Conservation (phyloP, 2,329 filamentous ascomycete species). For the Penicillium glabrum region DNA sequence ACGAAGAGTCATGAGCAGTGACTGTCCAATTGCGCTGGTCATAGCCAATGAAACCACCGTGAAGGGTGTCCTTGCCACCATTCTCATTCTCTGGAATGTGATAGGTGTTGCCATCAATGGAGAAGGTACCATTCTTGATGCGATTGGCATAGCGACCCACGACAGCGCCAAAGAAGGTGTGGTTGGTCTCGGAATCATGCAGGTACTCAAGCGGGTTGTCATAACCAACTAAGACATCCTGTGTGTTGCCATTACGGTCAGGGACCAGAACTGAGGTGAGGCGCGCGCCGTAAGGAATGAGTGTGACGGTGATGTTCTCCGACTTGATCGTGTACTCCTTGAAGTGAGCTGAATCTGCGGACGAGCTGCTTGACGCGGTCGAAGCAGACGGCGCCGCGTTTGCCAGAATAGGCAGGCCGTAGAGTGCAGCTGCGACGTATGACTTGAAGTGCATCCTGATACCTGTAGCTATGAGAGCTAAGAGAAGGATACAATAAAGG, state of each 20-base stretch:
- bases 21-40: constrained; percentile 53
- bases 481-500: constrained; percentile 31
- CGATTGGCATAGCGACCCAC: constrained; percentile 57
- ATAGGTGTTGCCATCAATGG: constrained; percentile 48
- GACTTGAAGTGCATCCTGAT: constrained; percentile 39
- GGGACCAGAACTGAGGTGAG: constrained; percentile 51
- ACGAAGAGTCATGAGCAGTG: constrained; percentile 38
- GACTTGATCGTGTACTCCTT: constrained; percentile 47
- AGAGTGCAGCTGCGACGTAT: constrained; percentile 33
- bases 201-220: constrained; percentile 48
- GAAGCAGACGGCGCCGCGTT: constrained; percentile 16
- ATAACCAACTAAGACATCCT: constrained; percentile 54
- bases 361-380: constrained; percentile 9
- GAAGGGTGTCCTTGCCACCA: constrained; percentile 51
- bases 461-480: constrained; percentile 26
- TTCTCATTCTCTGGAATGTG: constrained; percentile 54
- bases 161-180: constrained; percentile 50
- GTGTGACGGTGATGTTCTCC: constrained; percentile 48
- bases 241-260: constrained; percentile 49
- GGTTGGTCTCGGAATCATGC: constrained; percentile 46
- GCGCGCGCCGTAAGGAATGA: constrained; percentile 51
- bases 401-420: constrained; percentile 32
- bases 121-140: constrained; percentile 58
- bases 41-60: constrained; percentile 51
- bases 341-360: constrained; percentile 32